These are phyloP conservation scores for Cercospora sp. DNA, from an alignment of 2,329 filamentous ascomycete species.

Conservation along the genomic window DNA sequence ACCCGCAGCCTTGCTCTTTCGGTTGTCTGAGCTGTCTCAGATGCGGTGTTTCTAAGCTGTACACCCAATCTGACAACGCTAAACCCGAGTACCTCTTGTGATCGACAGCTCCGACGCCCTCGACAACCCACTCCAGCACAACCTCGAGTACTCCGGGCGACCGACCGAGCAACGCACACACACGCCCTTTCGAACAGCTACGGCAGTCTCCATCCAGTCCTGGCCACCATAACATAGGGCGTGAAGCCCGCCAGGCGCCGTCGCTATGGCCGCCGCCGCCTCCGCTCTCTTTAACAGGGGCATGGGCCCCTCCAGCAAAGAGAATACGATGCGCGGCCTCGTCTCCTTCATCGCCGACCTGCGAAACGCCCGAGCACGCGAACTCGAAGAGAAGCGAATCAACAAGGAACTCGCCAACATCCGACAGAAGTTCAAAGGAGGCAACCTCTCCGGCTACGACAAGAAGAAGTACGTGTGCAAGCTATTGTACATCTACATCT, in stretches of 20 bases:
- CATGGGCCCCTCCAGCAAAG: conserved; percentile 36
- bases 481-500: conserved; percentile 97
- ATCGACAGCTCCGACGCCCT: conserved; percentile 13
- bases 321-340: conserved; percentile 59
- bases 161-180: conserved; percentile 1
- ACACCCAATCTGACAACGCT: conserved; percentile 1
- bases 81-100: background rate
- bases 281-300: conserved; percentile 41
- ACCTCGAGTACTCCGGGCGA: background rate
- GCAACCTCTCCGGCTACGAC: conserved; percentile 87
- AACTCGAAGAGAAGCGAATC: conserved; percentile 97
- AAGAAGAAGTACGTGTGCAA: conserved; percentile 99
- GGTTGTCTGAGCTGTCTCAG: background rate
- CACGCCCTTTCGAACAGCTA: background rate
- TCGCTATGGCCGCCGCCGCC: conserved; percentile 38
- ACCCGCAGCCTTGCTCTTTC: background rate
- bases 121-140: background rate
- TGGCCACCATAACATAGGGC: conserved; percentile 18
- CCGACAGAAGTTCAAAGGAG: conserved; percentile 92
- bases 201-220: background rate
- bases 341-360: conserved; percentile 98
- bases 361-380: conserved; percentile 88
- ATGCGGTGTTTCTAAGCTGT: background rate
- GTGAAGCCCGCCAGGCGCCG: conserved; percentile 26
- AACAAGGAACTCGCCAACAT: conserved; percentile 99